phyloP scores from a whole-genome alignment of 2,329 filamentous ascomycete species.

The Calonectria ilicicola region DNA sequence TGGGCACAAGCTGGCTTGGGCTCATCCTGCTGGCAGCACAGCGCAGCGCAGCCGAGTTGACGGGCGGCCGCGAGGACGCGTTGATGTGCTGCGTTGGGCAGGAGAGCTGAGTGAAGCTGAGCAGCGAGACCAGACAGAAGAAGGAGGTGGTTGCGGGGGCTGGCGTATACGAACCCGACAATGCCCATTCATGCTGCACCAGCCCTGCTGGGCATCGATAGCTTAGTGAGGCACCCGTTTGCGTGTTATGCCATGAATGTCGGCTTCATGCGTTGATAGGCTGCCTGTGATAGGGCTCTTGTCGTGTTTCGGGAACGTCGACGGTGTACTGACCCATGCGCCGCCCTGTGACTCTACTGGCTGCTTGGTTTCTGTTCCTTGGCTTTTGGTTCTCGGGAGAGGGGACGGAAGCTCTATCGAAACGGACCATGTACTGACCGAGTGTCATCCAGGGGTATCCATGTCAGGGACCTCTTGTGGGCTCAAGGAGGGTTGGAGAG shows the following conservation, averaged over 20 bases:
- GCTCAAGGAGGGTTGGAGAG: slow-evolving; percentile 3
- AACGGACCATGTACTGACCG: slow-evolving; percentile 15
- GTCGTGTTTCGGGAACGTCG: slow-evolving; percentile 13
- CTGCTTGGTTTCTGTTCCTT: background rate
- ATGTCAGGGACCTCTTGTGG: slow-evolving; percentile 7
- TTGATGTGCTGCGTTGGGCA: slow-evolving; percentile 3
- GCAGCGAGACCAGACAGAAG: background rate
- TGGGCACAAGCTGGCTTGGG: slow-evolving; percentile 13
- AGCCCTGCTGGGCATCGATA: slow-evolving; percentile 1
- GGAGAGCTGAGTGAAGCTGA: background rate
- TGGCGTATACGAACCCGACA: slow-evolving; percentile 12
- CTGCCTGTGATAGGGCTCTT: background rate
- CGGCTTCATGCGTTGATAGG: slow-evolving; percentile 7
- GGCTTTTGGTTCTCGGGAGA: background rate
- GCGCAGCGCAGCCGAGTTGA: background rate
- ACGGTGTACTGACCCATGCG: background rate
- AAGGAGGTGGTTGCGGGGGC: slow-evolving; percentile 10
- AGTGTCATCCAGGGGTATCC: slow-evolving; percentile 26
- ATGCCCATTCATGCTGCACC: background rate
- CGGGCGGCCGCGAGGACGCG: background rate
- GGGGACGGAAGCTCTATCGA: slow-evolving; percentile 18
- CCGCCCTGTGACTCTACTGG: background rate
- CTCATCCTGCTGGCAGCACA: background rate
- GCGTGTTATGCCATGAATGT: slow-evolving; percentile 1
- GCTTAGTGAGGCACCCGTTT: background rate